Percentiles rank a stretch among this genome's conserved stretches.
These are phyloP conservation scores for Anisogramma anomala DNA, from an alignment of 2,329 filamentous ascomycete species.

Conservation along the genomic window DNA sequence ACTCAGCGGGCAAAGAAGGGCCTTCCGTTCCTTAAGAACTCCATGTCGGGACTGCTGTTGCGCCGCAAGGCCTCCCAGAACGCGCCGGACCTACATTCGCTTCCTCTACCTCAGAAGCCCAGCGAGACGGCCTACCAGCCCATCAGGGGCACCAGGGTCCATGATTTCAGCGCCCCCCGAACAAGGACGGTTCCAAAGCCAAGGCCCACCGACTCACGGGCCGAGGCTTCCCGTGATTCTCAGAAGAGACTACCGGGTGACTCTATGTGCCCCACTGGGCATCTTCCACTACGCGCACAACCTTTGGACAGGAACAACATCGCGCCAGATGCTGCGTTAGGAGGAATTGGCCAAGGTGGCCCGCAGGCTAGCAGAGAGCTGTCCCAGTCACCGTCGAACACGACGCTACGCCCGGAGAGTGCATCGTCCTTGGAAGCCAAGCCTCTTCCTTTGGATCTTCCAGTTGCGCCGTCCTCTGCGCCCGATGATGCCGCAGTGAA, in stretches of 20 bases:
- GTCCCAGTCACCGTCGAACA: constrained; percentile 8
- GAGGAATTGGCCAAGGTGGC: constrained; percentile 2
- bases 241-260: no score
- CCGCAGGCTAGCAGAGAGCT: not conserved
- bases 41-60: constrained; percentile 47
- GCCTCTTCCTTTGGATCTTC: constrained; percentile 17
- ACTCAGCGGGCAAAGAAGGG: constrained; percentile 39
- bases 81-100: constrained; percentile 30
- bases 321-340: constrained; percentile 7
- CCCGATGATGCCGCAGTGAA: constrained; percentile 21
- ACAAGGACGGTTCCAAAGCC: constrained; percentile 22
- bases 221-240: no score
- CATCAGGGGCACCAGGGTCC: constrained; percentile 51
- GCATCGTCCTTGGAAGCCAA: constrained; percentile 16
- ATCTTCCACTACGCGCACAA: constrained; percentile 4
- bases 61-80: constrained; percentile 44
- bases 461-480: constrained; percentile 25
- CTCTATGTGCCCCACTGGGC: no score
- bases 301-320: constrained; percentile 7
- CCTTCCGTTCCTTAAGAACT: constrained; percentile 47
- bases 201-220: constrained; percentile 7
- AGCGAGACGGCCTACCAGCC: constrained; percentile 47
- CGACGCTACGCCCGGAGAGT: not conserved
- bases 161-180: constrained; percentile 54
- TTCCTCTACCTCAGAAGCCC: constrained; percentile 28